A percentile compares a stretch with the other conserved stretches of the same genome.
These are phyloP conservation scores for Saururus chinensis DNA, from an alignment of 164 flowering plant genomes.

Conservation along the genomic window DNA sequence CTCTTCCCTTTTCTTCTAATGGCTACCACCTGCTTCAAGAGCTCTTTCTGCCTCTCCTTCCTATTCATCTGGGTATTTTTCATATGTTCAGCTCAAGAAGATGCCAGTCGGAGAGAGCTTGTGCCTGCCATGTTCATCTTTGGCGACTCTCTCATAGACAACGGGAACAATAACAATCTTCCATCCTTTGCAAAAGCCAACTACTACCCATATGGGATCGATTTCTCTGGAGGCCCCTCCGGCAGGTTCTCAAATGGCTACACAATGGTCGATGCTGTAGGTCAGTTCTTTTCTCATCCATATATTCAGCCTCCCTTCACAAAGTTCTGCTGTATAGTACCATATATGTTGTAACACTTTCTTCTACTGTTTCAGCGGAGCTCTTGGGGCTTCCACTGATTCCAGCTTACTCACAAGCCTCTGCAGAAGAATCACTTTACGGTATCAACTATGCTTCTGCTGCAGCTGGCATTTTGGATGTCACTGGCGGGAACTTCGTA, in stretches of 20 bases:
- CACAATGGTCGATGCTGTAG: conserved; percentile 75
- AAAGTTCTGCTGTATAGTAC: not conserved
- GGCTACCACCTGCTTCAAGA: conserved; percentile 5
- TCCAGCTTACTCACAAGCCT: conserved; percentile 48
- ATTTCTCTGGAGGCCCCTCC: conserved; percentile 71
- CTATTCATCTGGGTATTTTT: not conserved
- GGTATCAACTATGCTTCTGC: conserved; percentile 96
- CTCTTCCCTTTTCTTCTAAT: conserved; percentile 3
- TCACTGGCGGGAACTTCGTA: conserved; percentile 86
- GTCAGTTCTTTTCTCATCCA: conserved; percentile 11
- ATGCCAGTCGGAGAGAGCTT: conserved; percentile 18
- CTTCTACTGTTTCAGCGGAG: conserved; percentile 29
- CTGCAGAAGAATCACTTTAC: conserved; percentile 51
- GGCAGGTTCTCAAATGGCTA: conserved; percentile 89
- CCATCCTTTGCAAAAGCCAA: conserved; percentile 88
- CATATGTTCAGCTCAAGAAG: conserved; percentile 3
- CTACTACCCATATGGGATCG: conserved; percentile 86
- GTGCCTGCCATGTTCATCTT: conserved; percentile 71
- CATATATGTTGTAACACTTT: not conserved
- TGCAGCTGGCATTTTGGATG: conserved; percentile 85
- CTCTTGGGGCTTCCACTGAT: conserved; percentile 62
- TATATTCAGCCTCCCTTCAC: too few species aligned
- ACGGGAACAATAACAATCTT: conserved; percentile 67
- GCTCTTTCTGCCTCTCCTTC: not conserved
- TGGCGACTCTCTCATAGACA: conserved; percentile 80